A percentile compares a stretch with the other conserved stretches of the same genome.
These are phyloP conservation scores for Globomyces pollinis-pini DNA, from an alignment of 192 early-diverging fungal genomes.

Conservation along the genomic window DNA sequence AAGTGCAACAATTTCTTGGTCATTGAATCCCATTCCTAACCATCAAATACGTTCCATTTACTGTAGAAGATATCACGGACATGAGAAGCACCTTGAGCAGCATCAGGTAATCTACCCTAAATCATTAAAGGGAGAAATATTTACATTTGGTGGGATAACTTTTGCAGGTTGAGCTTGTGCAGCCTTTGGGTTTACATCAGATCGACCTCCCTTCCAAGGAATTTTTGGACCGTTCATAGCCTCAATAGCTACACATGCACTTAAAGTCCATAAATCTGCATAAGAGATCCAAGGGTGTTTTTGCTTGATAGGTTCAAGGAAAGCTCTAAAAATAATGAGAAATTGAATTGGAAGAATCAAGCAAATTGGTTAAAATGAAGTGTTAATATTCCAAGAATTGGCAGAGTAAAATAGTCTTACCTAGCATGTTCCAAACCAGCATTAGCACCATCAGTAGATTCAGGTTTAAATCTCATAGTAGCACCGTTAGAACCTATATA, in stretches of 20 bases:
- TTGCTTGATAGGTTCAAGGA: constrained; percentile 58
- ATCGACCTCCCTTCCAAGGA: constrained; percentile 52
- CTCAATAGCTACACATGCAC: constrained; percentile 62
- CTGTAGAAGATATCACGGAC: constrained; percentile 43
- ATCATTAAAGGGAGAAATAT: constrained; percentile 54
- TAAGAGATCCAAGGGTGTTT: constrained; percentile 57
- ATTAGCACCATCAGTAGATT: constrained; percentile 61
- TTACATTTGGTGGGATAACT: constrained; percentile 55
- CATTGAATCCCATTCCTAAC: constrained; percentile 56
- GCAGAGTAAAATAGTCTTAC: not conserved
- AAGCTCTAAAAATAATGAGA: constrained; percentile 10
- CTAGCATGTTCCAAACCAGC: constrained; percentile 44
- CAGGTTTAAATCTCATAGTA: constrained; percentile 59
- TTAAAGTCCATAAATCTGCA: constrained; percentile 71
- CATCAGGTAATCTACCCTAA: constrained; percentile 21
- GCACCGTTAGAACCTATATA: constrained; percentile 38
- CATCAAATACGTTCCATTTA: too few species aligned
- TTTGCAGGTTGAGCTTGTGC: constrained; percentile 16
- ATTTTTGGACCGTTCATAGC: constrained; percentile 61
- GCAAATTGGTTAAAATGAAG: not conserved
- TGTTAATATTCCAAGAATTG: too few species aligned
- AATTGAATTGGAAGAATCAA: too few species aligned
- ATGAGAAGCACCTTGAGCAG: constrained; percentile 16
- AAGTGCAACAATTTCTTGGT: constrained; percentile 62
- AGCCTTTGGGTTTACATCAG: constrained; percentile 43